Base-by-base conservation (phyloP, 139 green algal genomes). In the Diplosphaera chodatii region DNA sequence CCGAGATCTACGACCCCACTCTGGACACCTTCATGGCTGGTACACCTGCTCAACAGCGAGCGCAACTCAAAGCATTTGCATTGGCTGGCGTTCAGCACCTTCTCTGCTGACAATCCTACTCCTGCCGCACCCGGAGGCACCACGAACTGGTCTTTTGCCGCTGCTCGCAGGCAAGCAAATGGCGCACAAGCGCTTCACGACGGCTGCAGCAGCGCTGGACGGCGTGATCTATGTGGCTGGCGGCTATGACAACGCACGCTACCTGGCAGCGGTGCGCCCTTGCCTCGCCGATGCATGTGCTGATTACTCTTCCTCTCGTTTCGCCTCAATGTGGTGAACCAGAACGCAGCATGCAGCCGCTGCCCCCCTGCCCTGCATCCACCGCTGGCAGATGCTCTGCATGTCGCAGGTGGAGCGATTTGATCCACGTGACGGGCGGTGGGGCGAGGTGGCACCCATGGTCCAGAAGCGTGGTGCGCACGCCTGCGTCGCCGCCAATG, bases 341-440 rank as follows among this genome's bases (percentile, higher is more conserved):
- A n/a, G n/a, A n/a, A n/a, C n/a, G n/a, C n/a, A n/a, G n/a, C n/a
- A n/a, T n/a, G n/a, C n/a, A n/a, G n/a, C n/a, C n/a, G n/a, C n/a
- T n/a, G n/a, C n/a, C n/a, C n/a, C n/a, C n/a, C n/a, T n/a, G n/a
- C n/a, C n/a, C n/a, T n/a, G n/a, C n/a, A n/a, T n/a, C n/a, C n/a
- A n/a, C n/a, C n/a, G n/a, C n/a, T n/a, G n/a, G n/a, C n/a, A n/a
- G n/a, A n/a, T n/a, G n/a, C n/a, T n/a, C n/a, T n/a, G n/a, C n/a
- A n/a, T n/a, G n/a, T n/a, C n/a, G n/a, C n/a, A n/a, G n/a, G n/a
- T 74, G 23, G 79, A 86, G 63, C 64, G 63, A n/a, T 70, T 80
- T 55, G 77, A 84, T 31, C 79, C 82, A 8, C 64, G 74, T 22
- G 68, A 75, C n/a, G 79, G 75, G 34, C 70, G 68, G 32, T 87